phyloP scores from a whole-genome alignment of 805 yeast genomes.

The Lachancea waltii region DNA sequence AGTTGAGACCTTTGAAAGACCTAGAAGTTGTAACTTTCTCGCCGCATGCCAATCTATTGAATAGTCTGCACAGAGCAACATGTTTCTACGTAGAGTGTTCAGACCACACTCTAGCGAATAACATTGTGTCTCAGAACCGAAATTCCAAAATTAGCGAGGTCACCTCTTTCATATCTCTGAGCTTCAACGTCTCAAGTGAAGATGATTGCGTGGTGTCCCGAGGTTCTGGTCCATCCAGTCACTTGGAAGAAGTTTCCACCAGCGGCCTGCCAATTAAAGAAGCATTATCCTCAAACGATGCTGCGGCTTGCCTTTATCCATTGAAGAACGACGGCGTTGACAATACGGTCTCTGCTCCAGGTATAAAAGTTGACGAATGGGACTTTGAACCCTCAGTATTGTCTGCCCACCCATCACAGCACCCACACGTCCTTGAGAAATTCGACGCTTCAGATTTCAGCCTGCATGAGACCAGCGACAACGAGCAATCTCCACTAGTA shows the following conservation, averaged over 20 bases:
- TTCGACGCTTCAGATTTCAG: neutral
- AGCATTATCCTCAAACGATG: too few relatives aligned
- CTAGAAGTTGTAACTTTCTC: neutral
- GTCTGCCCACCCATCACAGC: neutral
- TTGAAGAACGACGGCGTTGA: neutral
- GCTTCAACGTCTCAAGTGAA: conserved; percentile 10
- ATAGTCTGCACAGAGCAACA: neutral
- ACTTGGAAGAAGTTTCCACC: too few relatives aligned
- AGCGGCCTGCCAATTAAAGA: conserved; percentile 1
- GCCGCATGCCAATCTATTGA: neutral
- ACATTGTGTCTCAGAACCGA: too few relatives aligned
- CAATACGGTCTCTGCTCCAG: neutral
- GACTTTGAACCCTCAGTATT: conserved; percentile 1
- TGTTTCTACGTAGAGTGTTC: neutral
- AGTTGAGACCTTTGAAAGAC: neutral
- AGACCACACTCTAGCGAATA: neutral
- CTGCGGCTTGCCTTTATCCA: too few relatives aligned
- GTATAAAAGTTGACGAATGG: conserved; percentile 2
- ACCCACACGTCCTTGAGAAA: neutral
- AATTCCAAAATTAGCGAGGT: conserved; percentile 32
- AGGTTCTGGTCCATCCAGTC: neutral
- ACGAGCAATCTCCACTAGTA: conserved; percentile 23
- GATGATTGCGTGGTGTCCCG: neutral
- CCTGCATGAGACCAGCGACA: neutral
- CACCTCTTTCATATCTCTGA: conserved; percentile 22